Base-by-base conservation (phyloP, 352 stramenopile species). In the Phytopythium chamaehyphon region DNA sequence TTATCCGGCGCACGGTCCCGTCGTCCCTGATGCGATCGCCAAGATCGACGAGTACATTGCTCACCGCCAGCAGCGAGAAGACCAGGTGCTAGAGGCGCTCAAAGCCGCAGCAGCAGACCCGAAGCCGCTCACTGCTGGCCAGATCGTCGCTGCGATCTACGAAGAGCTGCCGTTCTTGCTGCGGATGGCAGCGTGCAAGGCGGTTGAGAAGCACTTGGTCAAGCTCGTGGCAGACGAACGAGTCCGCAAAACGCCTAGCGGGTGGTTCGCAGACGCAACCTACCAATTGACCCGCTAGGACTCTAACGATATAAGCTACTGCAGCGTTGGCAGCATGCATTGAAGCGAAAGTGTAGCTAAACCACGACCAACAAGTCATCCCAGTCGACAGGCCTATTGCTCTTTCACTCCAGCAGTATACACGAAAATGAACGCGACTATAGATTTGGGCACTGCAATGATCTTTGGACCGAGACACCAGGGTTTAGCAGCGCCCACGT, bases 21-120 rank as follows among this genome's bases (percentile, higher is more conserved):
- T 93, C 14, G 72, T 93, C 1, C 28, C 58, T 0, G 64, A 90
- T 33, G 79, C 82, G n/a, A n/a, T 56, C 8, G 60, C 57, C 7
- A 89, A 88, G 60, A 86, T 96, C 33, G 48, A 72, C 24, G 79
- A 91, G 58, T 93, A 95, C 61, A 73, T 92, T 16, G 49, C 51
- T 11, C 86, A 96, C 53, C 80, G 86, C 14, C 60, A 81, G 46
- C 60, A 88, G 57, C 84, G 86, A 15, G 85, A 93, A 50, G 40
- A 71, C 18, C 68, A 93, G 26, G 67, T 95, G 22, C 47, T 95
- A 1, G 38, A 51, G 6, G 64, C 75, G 26, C 59, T 91, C 3
- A 48, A 60, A 21, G 49, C 48, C 7, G 50, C 67, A 3, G 24
- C 9, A 6, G 51, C 43, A 45, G 28, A 16, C 8, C 10, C 43